Evolutionary conservation across 257 asterid species (phyloP).

Genomic region (Jaltomata sinuosa): DNA sequence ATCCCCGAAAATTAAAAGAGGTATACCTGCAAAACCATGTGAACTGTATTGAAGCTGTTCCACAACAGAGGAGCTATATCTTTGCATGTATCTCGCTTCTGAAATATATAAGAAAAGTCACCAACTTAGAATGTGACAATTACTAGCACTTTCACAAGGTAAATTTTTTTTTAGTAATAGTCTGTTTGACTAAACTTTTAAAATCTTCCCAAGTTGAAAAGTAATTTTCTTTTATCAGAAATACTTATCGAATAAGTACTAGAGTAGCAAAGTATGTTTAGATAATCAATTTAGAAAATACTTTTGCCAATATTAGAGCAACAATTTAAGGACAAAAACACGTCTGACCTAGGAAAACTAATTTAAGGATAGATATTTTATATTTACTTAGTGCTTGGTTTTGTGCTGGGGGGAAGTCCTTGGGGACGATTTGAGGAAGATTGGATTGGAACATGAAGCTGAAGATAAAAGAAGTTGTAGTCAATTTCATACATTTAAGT

Average conservation of each 20-base stretch:
- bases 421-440: not conserved
- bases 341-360: too few species aligned
- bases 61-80: not conserved
- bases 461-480: not conserved
- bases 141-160: too few species aligned
- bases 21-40: not conserved
- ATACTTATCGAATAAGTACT: not conserved
- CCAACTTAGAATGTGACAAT: not conserved
- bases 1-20: not conserved
- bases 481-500: not conserved
- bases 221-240: not conserved
- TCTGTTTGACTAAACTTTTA: not conserved
- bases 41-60: not conserved
- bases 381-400: not conserved
- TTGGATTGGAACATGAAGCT: not conserved
- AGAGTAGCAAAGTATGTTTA: not conserved
- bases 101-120: not conserved
- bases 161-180: too few species aligned
- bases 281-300: not conserved
- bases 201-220: too few species aligned
- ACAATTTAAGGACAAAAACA: too few species aligned
- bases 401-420: not conserved
- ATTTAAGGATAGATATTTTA: not conserved
- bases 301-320: not conserved
- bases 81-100: not conserved